Evolutionary conservation across 2,329 filamentous ascomycete genomes (phyloP).

Genomic region (Chrysosporium queenslandicum): DNA sequence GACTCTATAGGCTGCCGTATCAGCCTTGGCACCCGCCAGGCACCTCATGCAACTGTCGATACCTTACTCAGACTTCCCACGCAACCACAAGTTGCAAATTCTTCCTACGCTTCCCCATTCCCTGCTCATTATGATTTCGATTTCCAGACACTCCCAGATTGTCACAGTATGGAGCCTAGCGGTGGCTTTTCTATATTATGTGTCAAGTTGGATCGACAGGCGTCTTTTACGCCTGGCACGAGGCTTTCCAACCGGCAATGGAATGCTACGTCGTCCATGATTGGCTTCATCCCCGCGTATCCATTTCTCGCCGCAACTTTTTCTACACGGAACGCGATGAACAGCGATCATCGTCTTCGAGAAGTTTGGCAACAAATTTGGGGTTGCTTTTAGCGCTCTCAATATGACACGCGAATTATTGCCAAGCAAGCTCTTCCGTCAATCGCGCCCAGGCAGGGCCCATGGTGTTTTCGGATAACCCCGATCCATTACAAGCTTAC

Average conservation of each 20-base stretch:
- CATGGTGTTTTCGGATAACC: background rate
- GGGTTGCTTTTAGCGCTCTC: slow-evolving; percentile 28
- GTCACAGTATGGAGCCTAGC: too few species aligned
- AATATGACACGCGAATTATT: slow-evolving; percentile 26
- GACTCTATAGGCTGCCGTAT: too few species aligned
- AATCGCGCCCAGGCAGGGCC: slow-evolving; percentile 13
- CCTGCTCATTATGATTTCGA: too few species aligned
- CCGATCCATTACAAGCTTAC: background rate
- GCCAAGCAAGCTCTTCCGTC: slow-evolving; percentile 23
- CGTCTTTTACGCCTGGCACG: slow-evolving; percentile 32
- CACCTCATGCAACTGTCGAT: too few species aligned
- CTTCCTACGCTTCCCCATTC: too few species aligned
- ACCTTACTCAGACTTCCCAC: too few species aligned
- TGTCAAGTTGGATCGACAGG: slow-evolving; percentile 30
- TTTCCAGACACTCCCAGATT: too few species aligned
- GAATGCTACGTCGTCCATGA: slow-evolving; percentile 34
- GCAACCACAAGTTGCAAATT: too few species aligned
- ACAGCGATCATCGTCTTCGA: slow-evolving; percentile 32
- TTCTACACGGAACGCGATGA: slow-evolving; percentile 28
- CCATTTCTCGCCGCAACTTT: slow-evolving; percentile 25
- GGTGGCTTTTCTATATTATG: slow-evolving; percentile 23
- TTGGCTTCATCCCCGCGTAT: slow-evolving; percentile 36
- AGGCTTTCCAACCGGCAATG: slow-evolving; percentile 39
- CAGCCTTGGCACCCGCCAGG: too few species aligned
- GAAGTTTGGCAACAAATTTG: slow-evolving; percentile 28